Percentiles rank a stretch among this genome's conserved stretches.
Conservation (phyloP, 225 moss, liverwort and hornwort species). For the Polytrichum commune region DNA sequence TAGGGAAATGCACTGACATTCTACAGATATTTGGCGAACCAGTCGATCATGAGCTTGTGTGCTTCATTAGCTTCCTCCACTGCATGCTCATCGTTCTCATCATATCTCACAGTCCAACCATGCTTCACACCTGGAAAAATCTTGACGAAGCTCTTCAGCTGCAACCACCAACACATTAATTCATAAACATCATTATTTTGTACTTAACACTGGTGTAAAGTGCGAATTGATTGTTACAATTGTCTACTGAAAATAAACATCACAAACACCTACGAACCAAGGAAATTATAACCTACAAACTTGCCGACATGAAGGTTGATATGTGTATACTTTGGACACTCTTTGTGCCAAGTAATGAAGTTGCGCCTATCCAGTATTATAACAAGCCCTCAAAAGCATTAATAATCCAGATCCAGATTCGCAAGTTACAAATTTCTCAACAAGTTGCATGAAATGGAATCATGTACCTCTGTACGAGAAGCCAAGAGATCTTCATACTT, state of each 20-base stretch:
- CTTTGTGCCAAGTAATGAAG: background rate
- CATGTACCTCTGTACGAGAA: conserved; percentile 18
- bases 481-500: conserved; percentile 30
- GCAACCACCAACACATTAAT: conserved; percentile 1
- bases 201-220: background rate
- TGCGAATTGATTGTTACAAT: background rate
- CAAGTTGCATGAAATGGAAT: background rate
- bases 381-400: background rate
- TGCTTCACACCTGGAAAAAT: conserved; percentile 51
- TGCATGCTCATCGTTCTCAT: conserved; percentile 32
- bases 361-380: background rate
- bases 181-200: background rate
- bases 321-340: background rate
- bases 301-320: background rate
- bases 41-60: conserved; percentile 48
- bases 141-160: conserved; percentile 48
- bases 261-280: background rate
- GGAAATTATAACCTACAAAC: background rate
- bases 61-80: conserved; percentile 50
- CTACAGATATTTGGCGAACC: conserved; percentile 58
- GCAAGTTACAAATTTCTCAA: background rate
- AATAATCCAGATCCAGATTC: background rate
- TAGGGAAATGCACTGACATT: no score
- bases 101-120: conserved; percentile 59
- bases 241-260: background rate